A percentile compares a stretch with the other conserved stretches of the same genome.
Evolutionary conservation across 495 filamentous ascomycete genomes (phyloP).

Genomic region (Daldinia decipiens): DNA sequence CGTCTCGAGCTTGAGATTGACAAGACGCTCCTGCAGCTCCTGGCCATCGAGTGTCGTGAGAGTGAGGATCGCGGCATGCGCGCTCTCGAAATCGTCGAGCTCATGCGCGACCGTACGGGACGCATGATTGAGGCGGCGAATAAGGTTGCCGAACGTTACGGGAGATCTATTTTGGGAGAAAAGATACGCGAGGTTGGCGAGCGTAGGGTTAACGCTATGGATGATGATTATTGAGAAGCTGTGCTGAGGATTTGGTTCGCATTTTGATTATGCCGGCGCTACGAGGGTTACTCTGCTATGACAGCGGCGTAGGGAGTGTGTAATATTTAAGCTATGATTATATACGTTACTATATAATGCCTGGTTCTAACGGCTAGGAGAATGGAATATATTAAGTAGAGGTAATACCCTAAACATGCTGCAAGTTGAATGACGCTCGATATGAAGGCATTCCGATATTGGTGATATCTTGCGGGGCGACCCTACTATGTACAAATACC

Average conservation of each 20-base stretch:
- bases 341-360: constrained; percentile 19
- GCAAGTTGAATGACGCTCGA: too few relatives aligned
- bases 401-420: too few relatives aligned
- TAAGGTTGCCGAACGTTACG: constrained; percentile 85
- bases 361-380: background rate
- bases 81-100: constrained; percentile 80
- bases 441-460: background rate
- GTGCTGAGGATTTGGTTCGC: background rate
- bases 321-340: constrained; percentile 15
- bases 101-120: constrained; percentile 81
- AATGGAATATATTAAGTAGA: background rate
- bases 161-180: constrained; percentile 77
- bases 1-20: constrained; percentile 82
- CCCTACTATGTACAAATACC: background rate
- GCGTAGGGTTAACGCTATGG: constrained; percentile 66
- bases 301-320: background rate
- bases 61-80: constrained; percentile 94
- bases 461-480: background rate
- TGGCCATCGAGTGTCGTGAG: constrained; percentile 89
- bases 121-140: constrained; percentile 86
- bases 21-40: constrained; percentile 86
- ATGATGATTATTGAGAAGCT: constrained; percentile 49
- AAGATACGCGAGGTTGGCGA: constrained; percentile 87
- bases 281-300: background rate
- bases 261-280: background rate